Conservation (phyloP, 192 early-diverging fungal genomes). For the Glomus cerebriforme region DNA sequence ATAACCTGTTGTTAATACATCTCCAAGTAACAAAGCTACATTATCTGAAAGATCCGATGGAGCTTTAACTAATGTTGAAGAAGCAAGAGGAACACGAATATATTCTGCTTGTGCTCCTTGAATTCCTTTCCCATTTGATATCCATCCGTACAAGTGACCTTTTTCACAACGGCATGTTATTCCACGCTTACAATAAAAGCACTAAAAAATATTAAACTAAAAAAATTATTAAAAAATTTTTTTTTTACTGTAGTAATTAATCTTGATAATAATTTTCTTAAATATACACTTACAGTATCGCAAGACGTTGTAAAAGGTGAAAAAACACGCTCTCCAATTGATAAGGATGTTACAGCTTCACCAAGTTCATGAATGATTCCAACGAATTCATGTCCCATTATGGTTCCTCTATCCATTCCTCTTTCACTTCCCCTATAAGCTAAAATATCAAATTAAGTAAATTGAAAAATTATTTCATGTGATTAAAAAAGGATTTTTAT, state of each 20-base stretch:
- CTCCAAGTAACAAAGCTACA: constrained; percentile 51
- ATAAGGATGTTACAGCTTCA: constrained; percentile 32
- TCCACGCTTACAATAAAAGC: constrained; percentile 41
- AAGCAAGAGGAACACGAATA: constrained; percentile 53
- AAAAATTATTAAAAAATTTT: not conserved
- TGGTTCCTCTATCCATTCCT: constrained; percentile 44
- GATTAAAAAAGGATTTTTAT: too few species aligned
- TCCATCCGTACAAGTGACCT: constrained; percentile 50
- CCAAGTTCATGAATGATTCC: constrained; percentile 51
- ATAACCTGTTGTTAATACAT: constrained; percentile 59
- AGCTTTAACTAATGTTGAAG: constrained; percentile 46
- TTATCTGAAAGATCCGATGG: constrained; percentile 41
- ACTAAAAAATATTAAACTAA: not conserved
- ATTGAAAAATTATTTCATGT: too few species aligned
- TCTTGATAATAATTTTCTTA: not conserved
- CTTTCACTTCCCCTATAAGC: constrained; percentile 46
- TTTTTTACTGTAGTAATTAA: too few species aligned
- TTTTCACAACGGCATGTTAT: constrained; percentile 51
- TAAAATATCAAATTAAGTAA: not conserved
- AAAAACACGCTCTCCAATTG: constrained; percentile 49
- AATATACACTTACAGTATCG: constrained; percentile 1
- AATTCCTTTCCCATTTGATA: constrained; percentile 39
- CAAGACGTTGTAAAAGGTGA: constrained; percentile 51
- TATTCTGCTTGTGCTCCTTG: constrained; percentile 60
- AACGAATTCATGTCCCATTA: constrained; percentile 59